phyloP scores from a whole-genome alignment of 805 yeast genomes.

The Wickerhamomyces queroliae region DNA sequence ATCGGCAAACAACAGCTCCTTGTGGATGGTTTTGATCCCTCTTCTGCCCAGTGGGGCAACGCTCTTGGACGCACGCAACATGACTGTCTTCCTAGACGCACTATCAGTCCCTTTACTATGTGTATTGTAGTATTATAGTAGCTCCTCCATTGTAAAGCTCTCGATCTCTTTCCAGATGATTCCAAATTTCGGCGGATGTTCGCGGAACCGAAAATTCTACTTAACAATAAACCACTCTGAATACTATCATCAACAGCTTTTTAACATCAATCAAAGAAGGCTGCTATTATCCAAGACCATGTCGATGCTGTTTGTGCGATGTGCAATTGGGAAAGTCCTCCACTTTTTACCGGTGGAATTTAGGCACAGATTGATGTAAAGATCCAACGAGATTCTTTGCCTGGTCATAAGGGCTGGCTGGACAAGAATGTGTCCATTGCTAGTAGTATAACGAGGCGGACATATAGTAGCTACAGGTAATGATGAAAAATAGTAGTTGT shows the following conservation, averaged over 20 bases:
- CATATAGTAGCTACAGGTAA: background rate
- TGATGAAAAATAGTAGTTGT: background rate
- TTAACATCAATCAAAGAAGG: no score
- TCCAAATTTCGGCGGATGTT: background rate
- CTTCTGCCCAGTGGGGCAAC: background rate
- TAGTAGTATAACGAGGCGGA: constrained; percentile 4
- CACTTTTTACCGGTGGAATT: no score
- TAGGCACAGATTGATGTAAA: no score
- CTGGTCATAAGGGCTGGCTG: constrained; percentile 5
- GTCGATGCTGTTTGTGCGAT: no score
- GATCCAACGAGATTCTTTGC: no score
- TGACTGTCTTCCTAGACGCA: background rate
- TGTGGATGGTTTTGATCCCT: constrained; percentile 42
- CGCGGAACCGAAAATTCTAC: background rate
- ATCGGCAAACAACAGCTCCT: constrained; percentile 93
- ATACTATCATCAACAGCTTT: no score
- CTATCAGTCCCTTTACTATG: no score
- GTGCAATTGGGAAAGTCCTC: no score
- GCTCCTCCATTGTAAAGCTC: background rate
- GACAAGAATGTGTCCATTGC: constrained; percentile 2
- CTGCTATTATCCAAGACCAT: no score
- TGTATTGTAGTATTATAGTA: no score
- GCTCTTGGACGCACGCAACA: background rate
- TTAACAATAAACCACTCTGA: background rate
- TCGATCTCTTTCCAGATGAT: background rate